Conservation (phyloP, 257 asterid genomes). For the Capsicum rhomboideum region DNA sequence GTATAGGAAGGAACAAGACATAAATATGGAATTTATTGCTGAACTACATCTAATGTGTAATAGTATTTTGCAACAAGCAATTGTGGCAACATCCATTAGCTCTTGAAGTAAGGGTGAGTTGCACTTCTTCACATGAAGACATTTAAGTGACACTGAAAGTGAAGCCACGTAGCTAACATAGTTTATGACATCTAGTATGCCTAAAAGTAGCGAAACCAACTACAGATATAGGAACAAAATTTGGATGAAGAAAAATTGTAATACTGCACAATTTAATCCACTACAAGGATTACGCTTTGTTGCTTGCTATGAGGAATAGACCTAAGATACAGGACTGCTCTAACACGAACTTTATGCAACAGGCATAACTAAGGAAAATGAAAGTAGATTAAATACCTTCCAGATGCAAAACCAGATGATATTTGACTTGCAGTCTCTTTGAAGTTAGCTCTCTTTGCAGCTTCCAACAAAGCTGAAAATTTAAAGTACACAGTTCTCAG, state of each 20-base stretch:
- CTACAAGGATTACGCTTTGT: background rate
- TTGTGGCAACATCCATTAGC: background rate
- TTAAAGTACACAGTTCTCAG: background rate
- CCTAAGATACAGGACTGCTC: background rate
- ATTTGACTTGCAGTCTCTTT: constrained; percentile 49
- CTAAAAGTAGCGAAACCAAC: background rate
- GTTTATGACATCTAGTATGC: background rate
- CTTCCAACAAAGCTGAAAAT: constrained; percentile 80
- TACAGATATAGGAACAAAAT: background rate
- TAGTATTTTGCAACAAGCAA: background rate
- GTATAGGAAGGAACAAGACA: background rate
- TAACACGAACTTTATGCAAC: background rate
- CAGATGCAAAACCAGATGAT: constrained; percentile 73
- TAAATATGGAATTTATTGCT: background rate
- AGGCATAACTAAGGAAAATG: background rate
- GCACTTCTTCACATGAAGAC: background rate
- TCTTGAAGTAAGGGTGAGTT: background rate
- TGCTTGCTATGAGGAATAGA: background rate
- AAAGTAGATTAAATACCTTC: constrained; percentile 44
- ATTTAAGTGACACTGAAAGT: background rate
- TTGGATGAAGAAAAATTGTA: background rate
- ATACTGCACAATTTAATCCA: background rate
- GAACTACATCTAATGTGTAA: background rate
- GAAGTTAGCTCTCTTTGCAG: constrained; percentile 66
- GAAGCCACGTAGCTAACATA: background rate